Evolutionary conservation across 192 early-diverging fungal species (phyloP), one percentile per base, ranked within the genome.

Genomic region (Ambispora gerdemannii): DNA sequence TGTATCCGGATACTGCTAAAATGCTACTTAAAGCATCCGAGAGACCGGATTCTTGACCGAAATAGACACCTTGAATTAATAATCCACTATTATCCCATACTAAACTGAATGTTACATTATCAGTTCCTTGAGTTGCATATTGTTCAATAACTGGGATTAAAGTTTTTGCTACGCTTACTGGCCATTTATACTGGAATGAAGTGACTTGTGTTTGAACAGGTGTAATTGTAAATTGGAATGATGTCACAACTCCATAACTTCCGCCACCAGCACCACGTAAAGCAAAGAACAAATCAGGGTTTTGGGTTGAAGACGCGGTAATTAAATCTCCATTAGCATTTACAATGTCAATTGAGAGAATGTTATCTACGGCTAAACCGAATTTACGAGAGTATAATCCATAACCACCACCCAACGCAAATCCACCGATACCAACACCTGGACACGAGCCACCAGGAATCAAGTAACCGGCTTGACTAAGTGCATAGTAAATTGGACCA

Each of bases 201-300:
- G 78, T 79, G 7, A 76, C 78, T 63, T 74, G 70, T 53, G 67
- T 3, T 0, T 74, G 75, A 31, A 72, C 55, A 61, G 72, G 72
- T 43, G 66, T 53, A 32, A 76, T 61, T 50, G 65, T 47, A 38
- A 84, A 58, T 7, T 67, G 76, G 32, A 81, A 76, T 11, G 75
- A 55, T 13, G 79, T 78, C 20, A 83, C 78, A 8, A 85, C 73
- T 36, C 75, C 82, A 71, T 60, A 83, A 19, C 65, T 78, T n/a
- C 78, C 76, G 43, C 79, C 81, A 4, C 87, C 87, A 11, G 82
- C 89, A n/a, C 87, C 88, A 38, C 86, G 73, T 2, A 88, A 55
- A 0, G 87, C 85, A 74, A 76, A 90, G 60, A 86, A 90, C 19
- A 90, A 66, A 72, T 90, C 88, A 4, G 64, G 24, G 65, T 89